Base-by-base conservation (phyloP, 2,329 filamentous ascomycete genomes). In the Colletotrichum liriopes region DNA sequence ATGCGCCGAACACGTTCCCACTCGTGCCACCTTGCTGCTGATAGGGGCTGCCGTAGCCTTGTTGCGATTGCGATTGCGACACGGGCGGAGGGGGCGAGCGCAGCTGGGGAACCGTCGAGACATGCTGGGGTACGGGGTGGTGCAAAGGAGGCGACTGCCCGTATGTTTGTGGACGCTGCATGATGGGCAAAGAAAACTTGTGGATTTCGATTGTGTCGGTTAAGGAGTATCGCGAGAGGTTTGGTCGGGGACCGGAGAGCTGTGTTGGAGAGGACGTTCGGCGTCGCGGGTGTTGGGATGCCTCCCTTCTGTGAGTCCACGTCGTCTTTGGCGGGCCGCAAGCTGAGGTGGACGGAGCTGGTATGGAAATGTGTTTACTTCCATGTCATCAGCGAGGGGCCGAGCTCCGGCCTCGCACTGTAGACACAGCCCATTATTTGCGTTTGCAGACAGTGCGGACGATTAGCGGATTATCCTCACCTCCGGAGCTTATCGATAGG, bases 111-210 rank as follows among this genome's bases (percentile, higher is more conserved):
- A 99, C 96, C 71, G 95, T 97, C 80, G 96, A 98, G 79, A 98
- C 96, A 88, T 99, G 96, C 84, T 99, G 96, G 74, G 96, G 96
- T 71, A 98, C 95, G 71, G 96, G 96, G 82, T 98, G 96, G 84
- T 98, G 96, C 77, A 98, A 91, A 76, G 96, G 95, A 81, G 95
- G 96, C 80, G 95, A 98, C 80, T 95, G 93, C 82, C 91, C 91
- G 85, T 96, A 98, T 66, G 91, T 88, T 69, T 91, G 88, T 81
- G 92, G 88, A 82, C 95, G 93, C 85, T 98, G 96, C 96, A 98
- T 98, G 73, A 80, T 89, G 82, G 65, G 58, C 43, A 56, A 39
- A 56, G 51, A n/a, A 51, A 47, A 32, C 55, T 59, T 52, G 58
- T 62, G 58, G 72, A 74, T 71, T 62, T 66, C 55, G 64, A 63